Percentiles rank a stretch among this genome's conserved stretches.
phyloP scores from a whole-genome alignment of 2,329 filamentous ascomycete genomes.

The Sclerotinia borealis region DNA sequence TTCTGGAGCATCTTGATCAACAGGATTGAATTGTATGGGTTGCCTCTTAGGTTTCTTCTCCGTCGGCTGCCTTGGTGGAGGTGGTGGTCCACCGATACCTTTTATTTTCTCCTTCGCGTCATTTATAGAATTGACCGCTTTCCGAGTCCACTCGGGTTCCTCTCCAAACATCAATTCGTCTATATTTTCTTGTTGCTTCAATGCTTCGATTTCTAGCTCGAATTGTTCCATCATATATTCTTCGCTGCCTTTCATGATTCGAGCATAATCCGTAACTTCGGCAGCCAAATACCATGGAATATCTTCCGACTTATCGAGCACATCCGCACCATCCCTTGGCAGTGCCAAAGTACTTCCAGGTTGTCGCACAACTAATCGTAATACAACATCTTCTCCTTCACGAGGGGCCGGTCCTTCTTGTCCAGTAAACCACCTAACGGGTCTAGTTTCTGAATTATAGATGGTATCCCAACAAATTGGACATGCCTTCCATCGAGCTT shows the following conservation, averaged over 20 bases:
- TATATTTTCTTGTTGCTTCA: constrained; percentile 73
- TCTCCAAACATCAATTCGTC: constrained; percentile 90
- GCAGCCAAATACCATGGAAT: constrained; percentile 94
- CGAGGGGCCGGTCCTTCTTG: constrained; percentile 77
- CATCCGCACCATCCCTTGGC: constrained; percentile 71
- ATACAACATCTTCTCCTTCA: constrained; percentile 82
- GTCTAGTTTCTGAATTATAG: constrained; percentile 84
- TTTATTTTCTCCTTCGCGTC: constrained; percentile 70
- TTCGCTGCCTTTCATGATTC: constrained; percentile 89
- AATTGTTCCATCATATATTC: constrained; percentile 82
- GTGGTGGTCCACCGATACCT: constrained; percentile 60
- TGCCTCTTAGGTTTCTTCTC: constrained; percentile 42
- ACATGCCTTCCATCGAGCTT: constrained; percentile 84
- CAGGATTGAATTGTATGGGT: constrained; percentile 43
- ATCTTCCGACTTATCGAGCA: constrained; percentile 62
- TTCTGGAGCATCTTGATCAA: constrained; percentile 41
- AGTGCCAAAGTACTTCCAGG: constrained; percentile 80
- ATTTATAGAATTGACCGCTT: constrained; percentile 68
- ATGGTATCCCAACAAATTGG: constrained; percentile 92
- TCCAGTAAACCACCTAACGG: constrained; percentile 84
- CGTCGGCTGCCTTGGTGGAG: constrained; percentile 43
- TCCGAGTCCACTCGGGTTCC: constrained; percentile 86
- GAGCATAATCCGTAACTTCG: constrained; percentile 89
- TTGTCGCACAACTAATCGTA: constrained; percentile 77
- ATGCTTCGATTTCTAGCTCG: constrained; percentile 68